phyloP scores from a whole-genome alignment of 106 monocot species.

The Allium sativum region DNA sequence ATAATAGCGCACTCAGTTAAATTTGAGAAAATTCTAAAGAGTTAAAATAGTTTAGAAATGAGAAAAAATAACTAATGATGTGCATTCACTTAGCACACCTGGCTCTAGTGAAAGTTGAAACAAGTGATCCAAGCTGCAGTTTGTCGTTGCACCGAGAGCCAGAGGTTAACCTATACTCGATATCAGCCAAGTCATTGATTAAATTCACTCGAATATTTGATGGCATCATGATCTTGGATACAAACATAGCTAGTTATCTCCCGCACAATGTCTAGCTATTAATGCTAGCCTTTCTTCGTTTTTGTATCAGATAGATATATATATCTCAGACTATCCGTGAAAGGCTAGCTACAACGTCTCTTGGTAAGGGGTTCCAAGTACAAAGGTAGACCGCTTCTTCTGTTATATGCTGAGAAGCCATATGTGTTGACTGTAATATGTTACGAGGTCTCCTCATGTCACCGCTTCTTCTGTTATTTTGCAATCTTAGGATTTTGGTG shows the following conservation, averaged over 20 bases:
- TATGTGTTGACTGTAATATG: slow-evolving; percentile 98
- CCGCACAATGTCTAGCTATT: slow-evolving; percentile 89
- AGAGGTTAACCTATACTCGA: slow-evolving; percentile 75
- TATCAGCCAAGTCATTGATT: slow-evolving; percentile 96
- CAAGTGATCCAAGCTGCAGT: slow-evolving; percentile 53
- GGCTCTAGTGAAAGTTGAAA: slow-evolving; percentile 58
- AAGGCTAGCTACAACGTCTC: slow-evolving; percentile 91
- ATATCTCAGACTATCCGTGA: slow-evolving; percentile 69
- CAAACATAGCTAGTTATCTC: slow-evolving; percentile 99
- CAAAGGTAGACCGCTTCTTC: slow-evolving; percentile 97
- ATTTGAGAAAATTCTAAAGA: too few relatives aligned
- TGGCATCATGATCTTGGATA: slow-evolving; percentile 94
- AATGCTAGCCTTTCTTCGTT: slow-evolving; percentile 87
- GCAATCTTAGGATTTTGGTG: too few relatives aligned
- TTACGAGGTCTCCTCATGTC: slow-evolving; percentile 99
- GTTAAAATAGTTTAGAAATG: too few relatives aligned
- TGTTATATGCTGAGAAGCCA: slow-evolving; percentile 78
- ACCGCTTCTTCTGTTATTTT: slow-evolving; percentile 83
- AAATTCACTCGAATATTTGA: slow-evolving; percentile 66
- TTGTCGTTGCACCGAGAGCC: slow-evolving; percentile 80
- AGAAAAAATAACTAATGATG: too few relatives aligned
- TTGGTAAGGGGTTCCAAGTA: slow-evolving; percentile 97
- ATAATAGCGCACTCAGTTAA: too few relatives aligned
- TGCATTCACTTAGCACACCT: slow-evolving; percentile 35
- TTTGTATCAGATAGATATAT: slow-evolving; percentile 93